Evolutionary conservation across 805 yeast species (phyloP), one percentile per base, ranked within the genome.

Genomic region (Barnettozyma sp.): DNA sequence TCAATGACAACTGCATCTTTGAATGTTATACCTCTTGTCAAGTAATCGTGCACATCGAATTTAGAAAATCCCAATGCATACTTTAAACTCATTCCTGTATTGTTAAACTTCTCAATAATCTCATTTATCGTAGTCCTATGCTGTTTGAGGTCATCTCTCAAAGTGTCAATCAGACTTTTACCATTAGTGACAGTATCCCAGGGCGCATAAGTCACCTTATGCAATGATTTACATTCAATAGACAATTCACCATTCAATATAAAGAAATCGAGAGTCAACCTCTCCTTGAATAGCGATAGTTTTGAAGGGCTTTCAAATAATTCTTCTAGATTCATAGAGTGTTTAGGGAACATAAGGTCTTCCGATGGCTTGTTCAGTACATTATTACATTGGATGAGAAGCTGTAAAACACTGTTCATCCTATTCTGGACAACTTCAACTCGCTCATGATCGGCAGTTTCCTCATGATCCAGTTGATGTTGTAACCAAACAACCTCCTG

Each of bases 11-110:
- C 85, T 44, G 60, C 64, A 27, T 64, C 61, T 39, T 71, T 60
- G 52, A 70, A 80, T 0, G 87, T 79, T 12, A 78, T 59, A 37
- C 83, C 74, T 41, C 79, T 68, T 13, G 80, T 76, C 33, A 81
- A 61, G 51, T 71, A 75, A 45, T 73, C 77, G 31, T 64, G 58
- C 16, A 79, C 45, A 40, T 59, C 52, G 49, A 44, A 32, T 56
- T 59, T 33, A 55, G 53, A 26, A 34, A 46, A 54, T 52, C 58
- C 55, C 47, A 49, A 54, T 40, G 43, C 60, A 55, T 44, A 57
- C 54, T 44, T 43, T 54, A 41, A 60, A 43, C 53, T 64, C 41
- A 43, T 54, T 1, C 33, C 16, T 53, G 67, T 64, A 33, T 65
- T 66, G 14, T 17, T 33, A 14, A 29, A 21, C 13, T 59, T 62